Evolutionary conservation across 352 stramenopile species (phyloP).

Genomic region (Phytophthora quininea): DNA sequence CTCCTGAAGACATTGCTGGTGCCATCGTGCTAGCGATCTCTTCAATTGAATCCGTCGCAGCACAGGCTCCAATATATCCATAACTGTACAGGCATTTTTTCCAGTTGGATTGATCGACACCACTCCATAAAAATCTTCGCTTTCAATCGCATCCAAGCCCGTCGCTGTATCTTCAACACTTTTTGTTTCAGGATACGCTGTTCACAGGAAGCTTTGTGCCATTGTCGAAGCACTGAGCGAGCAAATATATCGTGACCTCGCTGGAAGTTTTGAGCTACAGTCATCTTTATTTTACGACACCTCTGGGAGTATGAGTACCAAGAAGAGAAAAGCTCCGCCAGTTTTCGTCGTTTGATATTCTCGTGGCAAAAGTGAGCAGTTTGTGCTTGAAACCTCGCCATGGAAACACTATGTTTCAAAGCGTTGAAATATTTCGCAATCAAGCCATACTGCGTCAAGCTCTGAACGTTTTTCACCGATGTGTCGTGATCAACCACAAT

Average conservation of each 20-base stretch:
- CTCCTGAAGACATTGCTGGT: constrained; percentile 8
- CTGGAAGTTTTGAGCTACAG: constrained; percentile 14
- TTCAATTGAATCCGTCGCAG: constrained; percentile 8
- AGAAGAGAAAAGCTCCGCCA: constrained; percentile 21
- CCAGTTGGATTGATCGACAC: constrained; percentile 15
- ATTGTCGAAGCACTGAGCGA: constrained; percentile 19
- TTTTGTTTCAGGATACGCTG: constrained; percentile 23
- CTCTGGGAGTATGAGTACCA: constrained; percentile 21
- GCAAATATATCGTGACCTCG: constrained; percentile 3
- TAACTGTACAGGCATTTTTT: constrained; percentile 1
- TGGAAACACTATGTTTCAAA: constrained; percentile 23
- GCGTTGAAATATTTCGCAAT: constrained; percentile 33
- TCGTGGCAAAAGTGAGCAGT: constrained; percentile 22
- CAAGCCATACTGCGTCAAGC: constrained; percentile 19
- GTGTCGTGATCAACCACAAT: constrained; percentile 2
- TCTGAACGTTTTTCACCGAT: constrained; percentile 22
- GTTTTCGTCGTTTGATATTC: constrained; percentile 12
- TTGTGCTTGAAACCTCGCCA: constrained; percentile 15
- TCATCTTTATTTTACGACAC: constrained; percentile 6
- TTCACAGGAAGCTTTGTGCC: constrained; percentile 2
- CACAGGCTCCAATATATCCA: constrained; percentile 8
- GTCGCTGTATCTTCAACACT: constrained; percentile 18
- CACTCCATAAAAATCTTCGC: constrained; percentile 10
- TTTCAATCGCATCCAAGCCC: constrained; percentile 5
- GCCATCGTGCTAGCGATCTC: constrained; percentile 17